Conservation (phyloP, 75 land plant species). For the Larix kaempferi region DNA sequence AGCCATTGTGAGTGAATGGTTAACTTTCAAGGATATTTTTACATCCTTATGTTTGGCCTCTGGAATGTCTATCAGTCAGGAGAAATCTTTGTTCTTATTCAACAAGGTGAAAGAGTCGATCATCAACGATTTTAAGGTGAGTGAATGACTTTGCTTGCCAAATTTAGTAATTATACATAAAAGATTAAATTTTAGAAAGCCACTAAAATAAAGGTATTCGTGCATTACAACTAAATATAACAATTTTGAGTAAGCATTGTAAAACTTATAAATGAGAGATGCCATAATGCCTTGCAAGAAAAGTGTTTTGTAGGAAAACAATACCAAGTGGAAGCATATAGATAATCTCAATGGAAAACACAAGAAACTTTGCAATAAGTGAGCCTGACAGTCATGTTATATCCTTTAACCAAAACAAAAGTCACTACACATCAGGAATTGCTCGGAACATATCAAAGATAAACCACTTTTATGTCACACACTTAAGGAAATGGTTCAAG, state of each 20-base stretch:
- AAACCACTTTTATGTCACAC: no score
- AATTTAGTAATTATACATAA: not conserved
- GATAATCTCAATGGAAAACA: not conserved
- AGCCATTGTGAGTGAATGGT: no score
- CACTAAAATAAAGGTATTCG: not conserved
- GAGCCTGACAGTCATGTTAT: not conserved
- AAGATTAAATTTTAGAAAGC: not conserved
- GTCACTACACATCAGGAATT: not conserved
- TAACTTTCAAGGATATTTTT: no score
- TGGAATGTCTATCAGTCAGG: no score
- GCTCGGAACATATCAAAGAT: not conserved
- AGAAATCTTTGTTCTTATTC: no score
- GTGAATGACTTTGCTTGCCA: not conserved
- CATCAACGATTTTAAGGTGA: no score
- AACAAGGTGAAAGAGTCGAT: no score
- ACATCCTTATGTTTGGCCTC: no score
- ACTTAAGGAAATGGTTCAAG: not conserved
- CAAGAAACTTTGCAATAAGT: not conserved
- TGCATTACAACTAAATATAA: not conserved
- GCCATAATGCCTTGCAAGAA: not conserved
- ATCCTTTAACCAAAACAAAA: not conserved
- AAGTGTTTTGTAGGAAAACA: not conserved
- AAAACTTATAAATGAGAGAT: no score
- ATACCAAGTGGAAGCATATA: not conserved
- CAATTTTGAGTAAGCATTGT: not conserved